phyloP scores from a whole-genome alignment of 805 yeast species.

The Peterozyma xylosa region DNA sequence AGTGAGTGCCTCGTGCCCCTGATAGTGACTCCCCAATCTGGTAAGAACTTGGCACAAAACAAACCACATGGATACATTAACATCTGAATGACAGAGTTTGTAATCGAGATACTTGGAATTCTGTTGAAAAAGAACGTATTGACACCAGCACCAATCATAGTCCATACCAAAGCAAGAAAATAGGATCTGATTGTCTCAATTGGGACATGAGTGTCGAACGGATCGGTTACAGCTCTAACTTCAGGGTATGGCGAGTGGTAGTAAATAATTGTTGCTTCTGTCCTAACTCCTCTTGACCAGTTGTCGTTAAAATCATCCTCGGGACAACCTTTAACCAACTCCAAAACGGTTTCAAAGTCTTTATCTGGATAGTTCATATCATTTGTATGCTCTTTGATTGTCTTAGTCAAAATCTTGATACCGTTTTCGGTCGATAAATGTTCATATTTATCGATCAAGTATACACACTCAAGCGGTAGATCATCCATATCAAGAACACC shows the following conservation, averaged over 20 bases:
- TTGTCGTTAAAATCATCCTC: slow-evolving; percentile 7
- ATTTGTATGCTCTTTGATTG: slow-evolving; percentile 31
- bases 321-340: too few species aligned
- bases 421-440: slow-evolving; percentile 29
- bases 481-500: not conserved
- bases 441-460: slow-evolving; percentile 32
- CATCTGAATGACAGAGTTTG: slow-evolving; percentile 37
- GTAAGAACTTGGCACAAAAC: slow-evolving; percentile 23
- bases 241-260: slow-evolving; percentile 55
- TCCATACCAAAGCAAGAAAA: slow-evolving; percentile 43
- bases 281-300: slow-evolving; percentile 23
- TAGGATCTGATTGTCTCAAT: slow-evolving; percentile 54
- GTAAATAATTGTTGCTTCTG: slow-evolving; percentile 24
- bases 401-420: slow-evolving; percentile 27
- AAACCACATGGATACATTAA: slow-evolving; percentile 38
- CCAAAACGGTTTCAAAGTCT: too few species aligned
- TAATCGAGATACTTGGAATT: slow-evolving; percentile 39
- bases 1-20: slow-evolving; percentile 17
- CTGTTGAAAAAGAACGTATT: slow-evolving; percentile 53
- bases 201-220: slow-evolving; percentile 40
- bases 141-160: slow-evolving; percentile 44
- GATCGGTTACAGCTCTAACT: slow-evolving; percentile 58
- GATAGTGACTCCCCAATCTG: slow-evolving; percentile 33
- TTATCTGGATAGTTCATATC: slow-evolving; percentile 39
- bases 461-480: slow-evolving; percentile 14